These are phyloP conservation scores for Perilla frutescens DNA, from an alignment of 257 asterid genomes.

Conservation along the genomic window DNA sequence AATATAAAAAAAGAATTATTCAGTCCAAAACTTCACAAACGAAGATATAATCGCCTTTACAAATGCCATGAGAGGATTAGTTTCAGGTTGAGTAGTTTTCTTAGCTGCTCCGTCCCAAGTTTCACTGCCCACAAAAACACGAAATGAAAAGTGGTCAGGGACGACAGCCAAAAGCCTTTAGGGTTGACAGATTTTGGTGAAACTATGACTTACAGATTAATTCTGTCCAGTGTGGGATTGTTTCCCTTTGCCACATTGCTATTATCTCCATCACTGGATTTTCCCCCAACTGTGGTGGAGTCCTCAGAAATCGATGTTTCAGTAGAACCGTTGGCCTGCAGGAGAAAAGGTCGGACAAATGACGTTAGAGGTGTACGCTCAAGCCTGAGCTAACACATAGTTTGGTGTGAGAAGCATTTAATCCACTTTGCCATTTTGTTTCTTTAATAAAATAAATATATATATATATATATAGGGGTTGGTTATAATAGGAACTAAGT, in stretches of 20 bases:
- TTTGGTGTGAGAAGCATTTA: not conserved
- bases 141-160: conserved; percentile 25
- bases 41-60: conserved; percentile 61
- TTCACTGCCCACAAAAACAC: conserved; percentile 52
- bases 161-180: not conserved
- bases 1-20: conserved; percentile 31
- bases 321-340: conserved; percentile 38
- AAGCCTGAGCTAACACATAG: conserved; percentile 12
- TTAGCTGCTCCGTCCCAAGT: conserved; percentile 57
- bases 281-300: conserved; percentile 36
- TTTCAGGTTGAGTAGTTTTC: conserved; percentile 48
- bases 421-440: too few relatives aligned
- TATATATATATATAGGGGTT: too few relatives aligned
- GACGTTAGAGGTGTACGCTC: not conserved
- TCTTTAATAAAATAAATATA: not conserved
- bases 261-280: conserved; percentile 33
- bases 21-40: conserved; percentile 69
- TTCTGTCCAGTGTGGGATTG: conserved; percentile 54
- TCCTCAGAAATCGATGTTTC: conserved; percentile 39
- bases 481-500: too few relatives aligned
- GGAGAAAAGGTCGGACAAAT: conserved; percentile 5
- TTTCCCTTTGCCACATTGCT: conserved; percentile 37
- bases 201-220: conserved; percentile 60
- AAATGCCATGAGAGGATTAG: conserved; percentile 56
- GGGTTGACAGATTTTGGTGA: not conserved